Percentiles rank a stretch among this genome's conserved stretches.
Evolutionary conservation across 179 eudicot species (phyloP).

Genomic region (Beta corolliflora): DNA sequence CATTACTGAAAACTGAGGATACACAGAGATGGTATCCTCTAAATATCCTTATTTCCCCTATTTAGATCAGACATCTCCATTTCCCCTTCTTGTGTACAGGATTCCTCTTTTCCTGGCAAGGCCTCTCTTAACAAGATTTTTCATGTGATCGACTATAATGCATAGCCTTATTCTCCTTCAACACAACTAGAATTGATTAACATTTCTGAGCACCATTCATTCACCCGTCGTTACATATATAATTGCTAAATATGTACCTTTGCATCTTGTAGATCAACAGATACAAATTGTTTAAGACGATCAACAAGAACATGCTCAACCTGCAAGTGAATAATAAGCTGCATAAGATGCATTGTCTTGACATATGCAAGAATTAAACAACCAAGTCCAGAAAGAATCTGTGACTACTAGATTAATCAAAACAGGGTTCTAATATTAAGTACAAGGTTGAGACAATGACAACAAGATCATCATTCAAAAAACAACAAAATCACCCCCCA

Average conservation of each 20-base stretch:
- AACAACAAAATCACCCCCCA: not conserved
- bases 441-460: no score
- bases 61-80: no score
- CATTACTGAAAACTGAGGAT: not conserved
- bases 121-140: not conserved
- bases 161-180: not conserved
- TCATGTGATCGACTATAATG: not conserved
- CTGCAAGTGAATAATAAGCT: constrained; percentile 40
- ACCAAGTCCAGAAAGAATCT: not conserved
- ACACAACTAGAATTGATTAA: not conserved
- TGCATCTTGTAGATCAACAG: constrained; percentile 86
- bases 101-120: no score
- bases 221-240: not conserved
- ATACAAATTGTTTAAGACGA: constrained; percentile 74
- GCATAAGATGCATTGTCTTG: constrained; percentile 9
- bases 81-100: no score
- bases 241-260: constrained; percentile 49
- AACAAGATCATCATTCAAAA: not conserved
- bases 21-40: not conserved
- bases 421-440: not conserved
- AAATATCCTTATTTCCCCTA: no score
- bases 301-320: constrained; percentile 94
- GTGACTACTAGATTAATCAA: not conserved
- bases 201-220: not conserved
- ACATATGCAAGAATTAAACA: not conserved